A percentile compares a stretch with the other conserved stretches of the same genome.
phyloP scores from a whole-genome alignment of 257 asterid genomes.

The Solanum clarkiae region DNA sequence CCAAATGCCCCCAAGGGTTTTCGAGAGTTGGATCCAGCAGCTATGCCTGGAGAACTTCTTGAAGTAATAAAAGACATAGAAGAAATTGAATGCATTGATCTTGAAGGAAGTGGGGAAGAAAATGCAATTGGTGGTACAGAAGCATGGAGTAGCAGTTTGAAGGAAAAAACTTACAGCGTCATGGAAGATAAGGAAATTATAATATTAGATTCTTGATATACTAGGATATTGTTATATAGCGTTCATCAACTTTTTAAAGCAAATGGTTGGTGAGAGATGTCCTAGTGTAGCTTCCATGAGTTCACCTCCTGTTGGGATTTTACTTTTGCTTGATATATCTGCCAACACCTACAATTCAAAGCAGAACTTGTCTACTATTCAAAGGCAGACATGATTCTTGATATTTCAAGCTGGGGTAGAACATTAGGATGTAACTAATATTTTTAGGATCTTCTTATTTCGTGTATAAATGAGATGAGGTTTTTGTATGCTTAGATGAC shows the following conservation, averaged over 20 bases:
- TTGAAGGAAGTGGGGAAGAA: slow-evolving; percentile 18
- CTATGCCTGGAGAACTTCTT: slow-evolving; percentile 44
- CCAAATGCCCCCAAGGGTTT: slow-evolving; percentile 32
- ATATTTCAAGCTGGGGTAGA: background rate
- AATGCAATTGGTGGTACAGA: slow-evolving; percentile 12
- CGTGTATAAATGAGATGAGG: background rate
- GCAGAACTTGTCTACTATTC: background rate
- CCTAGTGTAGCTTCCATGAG: background rate
- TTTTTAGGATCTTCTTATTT: background rate
- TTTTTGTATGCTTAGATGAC: background rate
- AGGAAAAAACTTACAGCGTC: slow-evolving; percentile 14
- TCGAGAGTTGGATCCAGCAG: slow-evolving; percentile 59
- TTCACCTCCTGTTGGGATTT: background rate
- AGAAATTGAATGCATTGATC: slow-evolving; percentile 22
- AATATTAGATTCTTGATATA: background rate
- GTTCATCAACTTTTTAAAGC: background rate
- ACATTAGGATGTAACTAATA: background rate
- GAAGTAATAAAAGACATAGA: slow-evolving; percentile 25
- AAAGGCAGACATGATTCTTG: background rate
- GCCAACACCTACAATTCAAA: background rate
- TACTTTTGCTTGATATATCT: background rate
- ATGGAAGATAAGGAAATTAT: background rate
- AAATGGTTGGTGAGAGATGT: background rate
- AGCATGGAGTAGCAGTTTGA: slow-evolving; percentile 1
- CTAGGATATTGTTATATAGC: background rate